These are phyloP conservation scores for Coelastrella sp. DNA, from an alignment of 139 green algal genomes.

Conservation along the genomic window DNA sequence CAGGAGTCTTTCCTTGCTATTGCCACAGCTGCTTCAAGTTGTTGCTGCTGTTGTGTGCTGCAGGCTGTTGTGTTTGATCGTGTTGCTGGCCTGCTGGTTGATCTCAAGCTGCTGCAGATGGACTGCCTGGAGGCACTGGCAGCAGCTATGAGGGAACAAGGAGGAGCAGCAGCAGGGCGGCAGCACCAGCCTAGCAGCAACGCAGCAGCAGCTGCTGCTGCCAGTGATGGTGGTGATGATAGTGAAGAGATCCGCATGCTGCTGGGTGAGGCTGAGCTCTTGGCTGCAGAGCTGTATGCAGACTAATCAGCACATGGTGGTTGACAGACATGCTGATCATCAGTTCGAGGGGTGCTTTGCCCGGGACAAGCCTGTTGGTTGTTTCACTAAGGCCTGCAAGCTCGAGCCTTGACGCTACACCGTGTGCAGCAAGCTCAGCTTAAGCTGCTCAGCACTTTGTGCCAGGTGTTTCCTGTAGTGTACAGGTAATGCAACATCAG, in stretches of 20 bases:
- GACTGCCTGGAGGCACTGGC: slow-evolving; percentile 54
- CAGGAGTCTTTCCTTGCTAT: too few relatives aligned
- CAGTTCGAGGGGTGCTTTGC: too few relatives aligned
- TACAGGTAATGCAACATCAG: neutral
- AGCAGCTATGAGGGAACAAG: neutral
- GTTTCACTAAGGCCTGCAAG: too few relatives aligned
- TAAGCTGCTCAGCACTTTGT: too few relatives aligned
- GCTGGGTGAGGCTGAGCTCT: slow-evolving; percentile 39
- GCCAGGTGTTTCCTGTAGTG: neutral
- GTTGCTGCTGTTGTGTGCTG: neutral
- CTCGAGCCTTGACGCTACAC: too few relatives aligned
- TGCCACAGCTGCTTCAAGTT: too few relatives aligned
- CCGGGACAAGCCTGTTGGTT: too few relatives aligned
- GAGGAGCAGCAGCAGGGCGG: neutral
- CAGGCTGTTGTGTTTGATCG: neutral
- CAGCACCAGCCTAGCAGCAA: neutral
- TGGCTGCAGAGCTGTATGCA: slow-evolving; percentile 23
- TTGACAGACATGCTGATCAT: too few relatives aligned
- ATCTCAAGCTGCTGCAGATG: slow-evolving; percentile 52
- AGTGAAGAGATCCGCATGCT: slow-evolving; percentile 26
- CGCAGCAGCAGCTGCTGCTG: slow-evolving; percentile 23
- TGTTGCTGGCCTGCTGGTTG: slow-evolving; percentile 21
- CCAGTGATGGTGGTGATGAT: neutral
- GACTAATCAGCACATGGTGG: neutral
- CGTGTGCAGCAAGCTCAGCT: too few relatives aligned